A percentile compares a stretch with the other conserved stretches of the same genome.
These are phyloP conservation scores for Microdochium nivale DNA, from an alignment of 2,329 filamentous ascomycete species.

Conservation along the genomic window DNA sequence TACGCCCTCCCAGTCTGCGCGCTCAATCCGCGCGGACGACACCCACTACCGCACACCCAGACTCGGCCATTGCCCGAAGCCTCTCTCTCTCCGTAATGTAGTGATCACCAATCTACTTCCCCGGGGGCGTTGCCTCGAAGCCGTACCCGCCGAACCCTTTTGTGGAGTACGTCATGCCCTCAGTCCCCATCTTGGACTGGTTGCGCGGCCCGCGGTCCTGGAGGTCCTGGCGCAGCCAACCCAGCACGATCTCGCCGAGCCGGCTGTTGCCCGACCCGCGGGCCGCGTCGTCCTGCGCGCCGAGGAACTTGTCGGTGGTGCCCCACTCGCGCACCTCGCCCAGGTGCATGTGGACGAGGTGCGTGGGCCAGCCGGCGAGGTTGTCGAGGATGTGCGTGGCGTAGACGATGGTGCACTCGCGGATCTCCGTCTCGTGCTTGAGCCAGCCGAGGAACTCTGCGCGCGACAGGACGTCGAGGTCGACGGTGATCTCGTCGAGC, in stretches of 20 bases:
- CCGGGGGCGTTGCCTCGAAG: constrained; percentile 35
- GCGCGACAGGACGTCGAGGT: constrained; percentile 80
- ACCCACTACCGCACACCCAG: no score
- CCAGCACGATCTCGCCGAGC: constrained; percentile 78
- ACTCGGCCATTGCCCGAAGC: neutral
- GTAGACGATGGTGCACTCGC: constrained; percentile 89
- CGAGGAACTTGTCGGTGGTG: constrained; percentile 59
- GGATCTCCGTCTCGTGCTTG: constrained; percentile 72
- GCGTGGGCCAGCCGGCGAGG: constrained; percentile 86
- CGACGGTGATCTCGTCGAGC: constrained; percentile 94
- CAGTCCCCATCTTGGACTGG: constrained; percentile 41
- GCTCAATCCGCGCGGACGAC: no score
- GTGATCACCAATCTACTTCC: constrained; percentile 6
- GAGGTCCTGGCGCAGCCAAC: constrained; percentile 79
- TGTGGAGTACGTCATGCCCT: constrained; percentile 56
- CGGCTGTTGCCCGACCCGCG: constrained; percentile 62
- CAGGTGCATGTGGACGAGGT: constrained; percentile 91
- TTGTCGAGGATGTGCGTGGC: constrained; percentile 97
- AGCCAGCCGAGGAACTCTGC: constrained; percentile 81
- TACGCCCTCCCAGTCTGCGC: no score
- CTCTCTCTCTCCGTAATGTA: constrained; percentile 1
- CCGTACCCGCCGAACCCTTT: constrained; percentile 48
- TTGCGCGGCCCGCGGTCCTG: constrained; percentile 69
- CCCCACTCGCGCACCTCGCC: constrained; percentile 86
- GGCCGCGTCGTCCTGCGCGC: constrained; percentile 29